These are phyloP conservation scores for Eimeria sp. DNA, from an alignment of 169 alveolate genomes.

Conservation along the genomic window DNA sequence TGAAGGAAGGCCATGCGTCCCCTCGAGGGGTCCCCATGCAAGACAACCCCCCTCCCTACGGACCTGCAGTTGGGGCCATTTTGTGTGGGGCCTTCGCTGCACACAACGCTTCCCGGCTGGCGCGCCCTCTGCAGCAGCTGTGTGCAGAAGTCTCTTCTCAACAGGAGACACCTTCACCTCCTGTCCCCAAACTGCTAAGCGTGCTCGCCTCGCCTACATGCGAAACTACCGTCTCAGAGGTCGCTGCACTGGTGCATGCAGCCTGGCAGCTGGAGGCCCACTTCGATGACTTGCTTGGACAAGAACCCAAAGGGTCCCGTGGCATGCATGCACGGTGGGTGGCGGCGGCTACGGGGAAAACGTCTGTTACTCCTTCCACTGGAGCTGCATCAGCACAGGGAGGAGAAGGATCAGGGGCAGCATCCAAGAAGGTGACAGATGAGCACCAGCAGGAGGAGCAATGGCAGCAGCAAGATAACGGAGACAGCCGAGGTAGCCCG, in stretches of 20 bases:
- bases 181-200: not conserved
- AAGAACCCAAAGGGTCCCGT: conserved; percentile 29
- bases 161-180: not conserved
- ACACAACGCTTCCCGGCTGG: conserved; percentile 12
- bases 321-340: conserved; percentile 70
- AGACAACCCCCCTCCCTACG: not conserved
- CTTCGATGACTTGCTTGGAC: not conserved
- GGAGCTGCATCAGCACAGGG: not conserved
- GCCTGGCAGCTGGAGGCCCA: conserved; percentile 62
- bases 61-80: conserved; percentile 9
- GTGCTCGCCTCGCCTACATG: conserved; percentile 17
- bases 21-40: not conserved
- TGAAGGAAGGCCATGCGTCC: not conserved
- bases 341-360: conserved; percentile 9
- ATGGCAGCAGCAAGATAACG: not conserved
- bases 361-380: not conserved
- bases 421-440: not conserved
- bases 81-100: conserved; percentile 62
- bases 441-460: not conserved
- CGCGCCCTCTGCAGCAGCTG: conserved; percentile 47
- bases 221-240: conserved; percentile 36
- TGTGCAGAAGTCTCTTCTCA: not conserved
- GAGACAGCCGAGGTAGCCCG: not conserved
- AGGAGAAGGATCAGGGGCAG: not conserved
- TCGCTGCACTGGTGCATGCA: conserved; percentile 40